These are phyloP conservation scores for Pestalotiopsis sp. DNA, from an alignment of 2,329 filamentous ascomycete species.

Conservation along the genomic window DNA sequence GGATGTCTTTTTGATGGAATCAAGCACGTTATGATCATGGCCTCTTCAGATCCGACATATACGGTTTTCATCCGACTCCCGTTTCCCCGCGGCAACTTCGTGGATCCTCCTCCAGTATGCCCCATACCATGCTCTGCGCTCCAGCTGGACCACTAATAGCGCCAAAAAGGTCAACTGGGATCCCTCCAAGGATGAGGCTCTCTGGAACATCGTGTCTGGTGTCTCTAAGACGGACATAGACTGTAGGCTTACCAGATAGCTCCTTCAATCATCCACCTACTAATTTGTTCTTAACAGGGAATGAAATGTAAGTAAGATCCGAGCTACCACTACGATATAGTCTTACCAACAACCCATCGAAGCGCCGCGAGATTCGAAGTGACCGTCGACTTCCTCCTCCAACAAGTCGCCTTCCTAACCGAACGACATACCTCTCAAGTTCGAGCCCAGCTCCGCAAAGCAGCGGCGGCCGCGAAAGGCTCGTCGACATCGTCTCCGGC, in stretches of 20 bases:
- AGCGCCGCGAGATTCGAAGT: constrained; percentile 77
- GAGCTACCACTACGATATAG: constrained; percentile 15
- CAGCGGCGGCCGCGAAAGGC: constrained; percentile 59
- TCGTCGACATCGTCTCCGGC: constrained; percentile 60
- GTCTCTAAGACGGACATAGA: constrained; percentile 83
- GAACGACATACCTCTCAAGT: constrained; percentile 90
- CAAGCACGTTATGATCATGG: constrained; percentile 26
- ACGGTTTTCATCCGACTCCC: constrained; percentile 90
- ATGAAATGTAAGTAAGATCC: constrained; percentile 64
- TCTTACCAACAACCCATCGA: constrained; percentile 42
- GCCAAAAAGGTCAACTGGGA: constrained; percentile 79
- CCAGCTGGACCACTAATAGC: constrained; percentile 7
- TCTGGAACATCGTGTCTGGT: constrained; percentile 90
- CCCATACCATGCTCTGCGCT: no score
- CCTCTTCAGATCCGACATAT: constrained; percentile 55
- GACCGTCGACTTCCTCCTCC: constrained; percentile 83
- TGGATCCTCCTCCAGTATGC: constrained; percentile 81
- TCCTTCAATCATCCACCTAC: not conserved
- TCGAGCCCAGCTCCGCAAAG: constrained; percentile 83
- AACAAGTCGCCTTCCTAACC: constrained; percentile 92
- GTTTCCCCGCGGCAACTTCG: constrained; percentile 82
- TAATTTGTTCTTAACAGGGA: constrained; percentile 55
- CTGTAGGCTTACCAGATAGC: constrained; percentile 57
- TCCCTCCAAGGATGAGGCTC: constrained; percentile 77
- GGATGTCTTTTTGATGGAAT: constrained; percentile 17